Evolutionary conservation across 1,284 basidiomycete genomes (phyloP).

Genomic region (Cronartium quercuum): DNA sequence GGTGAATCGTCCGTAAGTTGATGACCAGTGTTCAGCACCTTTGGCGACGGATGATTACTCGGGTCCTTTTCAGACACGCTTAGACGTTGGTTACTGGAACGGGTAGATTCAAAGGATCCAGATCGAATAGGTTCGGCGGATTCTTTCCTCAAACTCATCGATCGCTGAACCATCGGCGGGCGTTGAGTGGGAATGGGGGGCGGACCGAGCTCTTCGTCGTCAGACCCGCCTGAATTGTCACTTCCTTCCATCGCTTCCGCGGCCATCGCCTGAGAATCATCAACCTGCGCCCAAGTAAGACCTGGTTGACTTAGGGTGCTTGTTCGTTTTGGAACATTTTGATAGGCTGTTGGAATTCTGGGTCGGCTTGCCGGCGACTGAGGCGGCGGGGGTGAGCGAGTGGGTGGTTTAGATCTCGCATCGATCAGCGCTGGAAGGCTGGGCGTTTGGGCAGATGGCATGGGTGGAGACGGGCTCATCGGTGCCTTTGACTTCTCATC

Average conservation of each 20-base stretch:
- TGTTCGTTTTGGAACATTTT: constrained; percentile 5
- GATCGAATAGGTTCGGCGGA: neutral
- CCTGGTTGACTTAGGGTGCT: constrained; percentile 13
- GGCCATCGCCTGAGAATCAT: neutral
- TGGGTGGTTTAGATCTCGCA: neutral
- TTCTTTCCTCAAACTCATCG: neutral
- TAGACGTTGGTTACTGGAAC: neutral
- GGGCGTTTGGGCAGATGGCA: constrained; percentile 6
- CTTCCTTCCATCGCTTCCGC: neutral
- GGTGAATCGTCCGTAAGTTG: no score
- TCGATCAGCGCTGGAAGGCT: neutral
- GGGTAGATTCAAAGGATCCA: neutral
- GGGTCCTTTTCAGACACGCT: neutral
- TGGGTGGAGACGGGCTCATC: neutral
- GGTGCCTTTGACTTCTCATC: neutral
- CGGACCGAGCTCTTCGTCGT: neutral
- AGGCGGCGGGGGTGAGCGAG: neutral
- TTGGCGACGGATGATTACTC: neutral
- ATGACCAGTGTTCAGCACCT: neutral
- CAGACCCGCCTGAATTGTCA: neutral
- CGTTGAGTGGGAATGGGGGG: constrained; percentile 4
- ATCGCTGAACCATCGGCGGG: neutral
- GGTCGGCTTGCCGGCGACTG: constrained; percentile 4
- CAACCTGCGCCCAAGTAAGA: neutral
- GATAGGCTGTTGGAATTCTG: constrained; percentile 18